Conservation (phyloP, 768 basidiomycete genomes). For the Rhizopogon vinicolor region DNA sequence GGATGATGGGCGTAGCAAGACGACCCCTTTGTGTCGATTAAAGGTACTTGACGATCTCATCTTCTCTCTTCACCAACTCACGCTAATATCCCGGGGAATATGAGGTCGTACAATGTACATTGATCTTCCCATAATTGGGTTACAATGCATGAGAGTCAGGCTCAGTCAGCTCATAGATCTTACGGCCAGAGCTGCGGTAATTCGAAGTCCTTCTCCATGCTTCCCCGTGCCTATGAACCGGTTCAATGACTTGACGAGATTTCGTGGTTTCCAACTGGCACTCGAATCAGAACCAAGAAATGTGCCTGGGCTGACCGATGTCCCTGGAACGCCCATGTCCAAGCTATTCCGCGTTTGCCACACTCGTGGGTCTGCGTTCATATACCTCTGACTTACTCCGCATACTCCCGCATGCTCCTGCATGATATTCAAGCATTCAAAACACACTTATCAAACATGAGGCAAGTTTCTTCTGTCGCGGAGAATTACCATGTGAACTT, state of each 20-base stretch:
- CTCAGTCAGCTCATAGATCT: not conserved
- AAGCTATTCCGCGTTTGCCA: slow-evolving; percentile 10
- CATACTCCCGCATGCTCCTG: no score
- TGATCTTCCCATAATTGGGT: slow-evolving; percentile 26
- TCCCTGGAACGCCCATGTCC: not conserved
- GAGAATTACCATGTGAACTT: slow-evolving; percentile 16
- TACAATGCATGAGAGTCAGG: slow-evolving; percentile 24
- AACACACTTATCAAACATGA: slow-evolving; percentile 9
- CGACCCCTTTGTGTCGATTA: not conserved
- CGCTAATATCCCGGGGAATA: not conserved
- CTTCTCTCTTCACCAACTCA: not conserved
- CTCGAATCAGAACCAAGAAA: not conserved
- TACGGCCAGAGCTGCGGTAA: slow-evolving; percentile 5
- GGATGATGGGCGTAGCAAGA: no score
- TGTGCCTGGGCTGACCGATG: not conserved
- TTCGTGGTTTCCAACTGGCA: slow-evolving; percentile 13
- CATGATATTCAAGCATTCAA: not conserved
- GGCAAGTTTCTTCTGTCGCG: slow-evolving; percentile 11
- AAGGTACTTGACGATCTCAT: not conserved
- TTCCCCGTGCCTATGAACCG: slow-evolving; percentile 7
- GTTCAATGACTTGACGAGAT: slow-evolving; percentile 10
- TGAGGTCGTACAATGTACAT: slow-evolving; percentile 12
- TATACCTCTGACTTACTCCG: not conserved
- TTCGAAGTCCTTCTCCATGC: slow-evolving; percentile 10
- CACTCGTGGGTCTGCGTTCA: slow-evolving; percentile 13